Base-by-base conservation (phyloP, 2,329 filamentous ascomycete genomes). In the Aureobasidium sp. region DNA sequence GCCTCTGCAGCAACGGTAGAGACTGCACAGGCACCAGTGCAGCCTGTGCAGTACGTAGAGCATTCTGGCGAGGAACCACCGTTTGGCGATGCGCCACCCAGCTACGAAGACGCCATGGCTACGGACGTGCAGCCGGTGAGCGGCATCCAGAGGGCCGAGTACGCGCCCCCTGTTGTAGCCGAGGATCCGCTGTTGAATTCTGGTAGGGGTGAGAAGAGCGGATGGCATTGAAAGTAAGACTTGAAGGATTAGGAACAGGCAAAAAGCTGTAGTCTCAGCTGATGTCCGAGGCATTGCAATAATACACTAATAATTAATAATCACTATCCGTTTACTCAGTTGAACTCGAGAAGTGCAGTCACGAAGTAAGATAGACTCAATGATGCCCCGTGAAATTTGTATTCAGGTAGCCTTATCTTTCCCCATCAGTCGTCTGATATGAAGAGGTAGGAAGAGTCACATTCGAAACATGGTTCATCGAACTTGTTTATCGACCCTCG, bases 71-170 rank as follows among this genome's bases (percentile, higher is more conserved):
- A 61, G 19, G 57, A 61, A 23, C 40, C 50, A 43, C 45, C 45
- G 2, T 78, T 82, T 64, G 86, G 90, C 33, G 90, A 94, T 60
- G 89, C 90, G n/a, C 92, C 93, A 19, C 92, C 92, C 8, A 96
- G 90, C 68, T 97, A 97, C 69, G 91, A 96, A 74, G 92, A 96
- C 73, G 91, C 90, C 13, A 86, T 96, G 74, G 91, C 90, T 7
- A 86, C 89, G 65, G 83, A 86, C 61, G 74, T 94, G 63, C 86
- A 83, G 37, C 89, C 90, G 1, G 83, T 90, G 60, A 83, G 90
- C 69, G 88, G 85, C 63, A 77, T 86, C 27, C 79, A 91, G 67
- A 84, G 86, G 29, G 55, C 55, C 2, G 84, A 84, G 15, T 91
- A 88, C 70, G 74, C 70, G 60, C 76, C 76, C 19, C 77, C 77